Evolutionary conservation across 2,329 filamentous ascomycete genomes (phyloP), one percentile per base, ranked within the genome.

Genomic region (Neofusicoccum umdonicola): DNA sequence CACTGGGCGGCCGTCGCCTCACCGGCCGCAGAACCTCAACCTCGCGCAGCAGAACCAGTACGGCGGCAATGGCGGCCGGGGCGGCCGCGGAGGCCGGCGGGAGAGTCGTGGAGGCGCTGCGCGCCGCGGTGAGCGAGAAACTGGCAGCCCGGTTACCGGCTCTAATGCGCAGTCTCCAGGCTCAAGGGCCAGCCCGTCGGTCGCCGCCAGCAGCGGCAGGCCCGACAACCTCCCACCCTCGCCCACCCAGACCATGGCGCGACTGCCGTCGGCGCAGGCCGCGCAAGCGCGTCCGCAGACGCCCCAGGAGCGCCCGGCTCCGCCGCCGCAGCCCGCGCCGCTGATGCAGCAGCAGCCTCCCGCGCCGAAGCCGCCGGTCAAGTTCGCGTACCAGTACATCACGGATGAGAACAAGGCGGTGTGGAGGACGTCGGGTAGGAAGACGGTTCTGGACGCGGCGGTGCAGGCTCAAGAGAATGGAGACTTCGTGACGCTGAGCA

Each of bases 341-440:
- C 27, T 19, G 34, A 6, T 42, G 19, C 41, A 35, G 41, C 56
- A 44, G 27, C 27, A 60, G 12, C n/a, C 56, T 48, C 45, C 41
- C 7, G 22, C 42, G 27, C 19, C 37, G 35, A 65, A 65, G 50
- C 54, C 54, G 17, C 56, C 63, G 27, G 66, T 70, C 35, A 72
- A 72, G 31, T 95, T 90, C 76, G 85, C 85, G 69, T 97, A 95
- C 77, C 85, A 89, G 65, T 88, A 90, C 71, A 77, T 97, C 52
- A 95, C 90, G 4, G 87, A 92, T 67, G 85, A 88, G 22, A 83
- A 85, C 63, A 76, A 95, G 58, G 79, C 82, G 37, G 78, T 81
- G 35, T 98, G 95, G 95, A 78, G 82, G 44, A 81, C 84, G 39
- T 82, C 80, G 51, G 91, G 90, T 35, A 88, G 88, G 64, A 83